Percentiles rank a stretch among this genome's conserved stretches.
These are phyloP conservation scores for Coniella vitis DNA, from an alignment of 2,329 filamentous ascomycete genomes.

Conservation along the genomic window DNA sequence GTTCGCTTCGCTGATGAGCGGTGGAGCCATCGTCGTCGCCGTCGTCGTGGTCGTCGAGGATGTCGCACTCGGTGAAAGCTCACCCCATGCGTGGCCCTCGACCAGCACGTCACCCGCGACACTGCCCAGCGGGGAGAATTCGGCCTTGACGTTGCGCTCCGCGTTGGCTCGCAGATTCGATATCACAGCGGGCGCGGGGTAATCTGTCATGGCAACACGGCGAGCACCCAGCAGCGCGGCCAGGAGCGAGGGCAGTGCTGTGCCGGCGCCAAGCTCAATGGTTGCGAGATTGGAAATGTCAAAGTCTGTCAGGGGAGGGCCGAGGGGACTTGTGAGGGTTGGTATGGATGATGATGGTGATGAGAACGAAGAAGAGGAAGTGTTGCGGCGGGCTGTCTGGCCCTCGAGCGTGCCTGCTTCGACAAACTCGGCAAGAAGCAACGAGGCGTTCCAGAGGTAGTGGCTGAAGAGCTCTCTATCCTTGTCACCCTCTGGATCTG, in stretches of 20 bases:
- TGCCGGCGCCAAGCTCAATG: constrained; percentile 63
- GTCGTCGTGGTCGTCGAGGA: not conserved
- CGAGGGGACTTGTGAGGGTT: constrained; percentile 1
- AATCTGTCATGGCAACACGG: constrained; percentile 58
- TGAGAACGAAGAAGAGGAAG: not conserved
- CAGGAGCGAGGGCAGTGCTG: constrained; percentile 46
- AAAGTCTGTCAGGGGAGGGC: constrained; percentile 27
- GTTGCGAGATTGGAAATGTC: constrained; percentile 44
- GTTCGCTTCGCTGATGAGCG: constrained; percentile 18
- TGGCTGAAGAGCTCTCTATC: constrained; percentile 60
- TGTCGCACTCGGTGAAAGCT: constrained; percentile 23
- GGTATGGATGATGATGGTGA: not conserved
- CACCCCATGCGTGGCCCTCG: constrained; percentile 60
- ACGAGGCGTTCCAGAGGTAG: constrained; percentile 64
- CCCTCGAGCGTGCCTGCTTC: constrained; percentile 38
- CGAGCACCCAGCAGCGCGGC: constrained; percentile 39
- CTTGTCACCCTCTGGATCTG: constrained; percentile 42
- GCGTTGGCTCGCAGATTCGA: constrained; percentile 53
- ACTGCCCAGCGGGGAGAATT: constrained; percentile 26
- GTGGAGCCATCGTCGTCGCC: constrained; percentile 15
- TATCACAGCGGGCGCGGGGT: constrained; percentile 55
- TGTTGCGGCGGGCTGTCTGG: not conserved
- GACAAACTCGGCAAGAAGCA: constrained; percentile 49
- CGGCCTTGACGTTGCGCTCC: constrained; percentile 37
- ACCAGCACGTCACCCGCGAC: constrained; percentile 32